Evolutionary conservation across 768 basidiomycete species (phyloP).

Genomic region (Auricularia heimuer): DNA sequence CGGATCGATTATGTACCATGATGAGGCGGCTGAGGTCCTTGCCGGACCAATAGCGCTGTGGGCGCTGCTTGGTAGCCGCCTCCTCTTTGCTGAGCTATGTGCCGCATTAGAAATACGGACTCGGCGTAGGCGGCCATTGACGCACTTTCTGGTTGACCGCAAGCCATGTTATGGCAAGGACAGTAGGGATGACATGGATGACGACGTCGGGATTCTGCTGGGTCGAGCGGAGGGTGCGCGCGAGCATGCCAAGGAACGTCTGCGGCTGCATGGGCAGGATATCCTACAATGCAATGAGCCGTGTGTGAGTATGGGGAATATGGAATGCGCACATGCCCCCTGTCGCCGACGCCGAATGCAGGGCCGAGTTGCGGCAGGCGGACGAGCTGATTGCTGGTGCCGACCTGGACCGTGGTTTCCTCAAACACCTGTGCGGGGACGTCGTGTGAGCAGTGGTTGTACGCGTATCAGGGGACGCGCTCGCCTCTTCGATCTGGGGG

Average conservation of each 20-base stretch:
- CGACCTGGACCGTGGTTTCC: constrained; percentile 64
- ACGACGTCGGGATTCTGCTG: constrained; percentile 44
- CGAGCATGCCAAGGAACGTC: constrained; percentile 1
- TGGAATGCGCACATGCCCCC: constrained; percentile 45
- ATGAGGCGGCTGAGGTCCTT: constrained; percentile 53
- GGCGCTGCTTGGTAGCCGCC: constrained; percentile 51
- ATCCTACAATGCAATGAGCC: constrained; percentile 33
- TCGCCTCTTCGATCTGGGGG: constrained; percentile 64
- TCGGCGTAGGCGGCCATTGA: neutral
- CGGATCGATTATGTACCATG: constrained; percentile 48
- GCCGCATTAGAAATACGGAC: constrained; percentile 3
- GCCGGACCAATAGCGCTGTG: constrained; percentile 67
- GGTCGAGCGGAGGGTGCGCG: constrained; percentile 15
- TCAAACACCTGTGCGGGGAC: constrained; percentile 57
- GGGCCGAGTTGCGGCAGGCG: constrained; percentile 71
- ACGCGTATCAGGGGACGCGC: constrained; percentile 12
- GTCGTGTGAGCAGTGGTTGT: constrained; percentile 4
- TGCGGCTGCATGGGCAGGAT: constrained; percentile 41
- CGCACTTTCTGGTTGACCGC: constrained; percentile 73
- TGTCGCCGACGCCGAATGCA: constrained; percentile 64
- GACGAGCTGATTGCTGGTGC: constrained; percentile 47
- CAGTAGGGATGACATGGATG: constrained; percentile 62
- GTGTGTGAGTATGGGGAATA: neutral
- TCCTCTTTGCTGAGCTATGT: constrained; percentile 48
- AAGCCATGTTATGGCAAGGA: constrained; percentile 76